Conservation (phyloP, 192 early-diverging fungal species). For the Coemansia sp. region DNA sequence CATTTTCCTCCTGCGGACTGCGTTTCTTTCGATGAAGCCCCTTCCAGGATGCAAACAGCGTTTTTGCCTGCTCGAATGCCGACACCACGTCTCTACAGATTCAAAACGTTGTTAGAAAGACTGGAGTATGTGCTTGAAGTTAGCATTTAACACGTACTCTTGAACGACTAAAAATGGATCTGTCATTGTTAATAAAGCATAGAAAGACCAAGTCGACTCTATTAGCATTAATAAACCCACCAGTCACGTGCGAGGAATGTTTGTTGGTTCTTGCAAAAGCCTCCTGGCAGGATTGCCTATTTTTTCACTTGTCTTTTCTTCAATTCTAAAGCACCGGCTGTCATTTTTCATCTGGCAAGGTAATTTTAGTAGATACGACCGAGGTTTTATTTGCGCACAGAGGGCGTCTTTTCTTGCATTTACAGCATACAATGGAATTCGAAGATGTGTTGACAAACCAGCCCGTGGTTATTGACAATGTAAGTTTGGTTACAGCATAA, state of each 20-base stretch:
- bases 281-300: no score
- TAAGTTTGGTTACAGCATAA: constrained; percentile 49
- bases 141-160: constrained; percentile 18
- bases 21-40: constrained; percentile 32
- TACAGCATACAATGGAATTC: constrained; percentile 64
- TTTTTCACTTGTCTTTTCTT: no score
- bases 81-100: constrained; percentile 38
- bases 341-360: no score
- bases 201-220: not conserved
- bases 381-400: no score
- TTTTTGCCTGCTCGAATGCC: constrained; percentile 45
- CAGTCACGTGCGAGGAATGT: no score
- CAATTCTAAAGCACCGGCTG: no score
- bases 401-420: not conserved
- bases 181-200: constrained; percentile 22
- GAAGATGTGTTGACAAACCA: constrained; percentile 95
- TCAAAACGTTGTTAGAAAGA: no score
- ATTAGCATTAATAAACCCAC: no score
- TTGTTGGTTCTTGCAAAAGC: no score
- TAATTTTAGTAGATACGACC: no score
- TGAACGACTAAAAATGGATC: constrained; percentile 52
- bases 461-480: constrained; percentile 99
- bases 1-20: constrained; percentile 52
- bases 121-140: no score
- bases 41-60: constrained; percentile 48